Conservation (phyloP, 441 rosid genomes). For the Erysimum pusillum region DNA sequence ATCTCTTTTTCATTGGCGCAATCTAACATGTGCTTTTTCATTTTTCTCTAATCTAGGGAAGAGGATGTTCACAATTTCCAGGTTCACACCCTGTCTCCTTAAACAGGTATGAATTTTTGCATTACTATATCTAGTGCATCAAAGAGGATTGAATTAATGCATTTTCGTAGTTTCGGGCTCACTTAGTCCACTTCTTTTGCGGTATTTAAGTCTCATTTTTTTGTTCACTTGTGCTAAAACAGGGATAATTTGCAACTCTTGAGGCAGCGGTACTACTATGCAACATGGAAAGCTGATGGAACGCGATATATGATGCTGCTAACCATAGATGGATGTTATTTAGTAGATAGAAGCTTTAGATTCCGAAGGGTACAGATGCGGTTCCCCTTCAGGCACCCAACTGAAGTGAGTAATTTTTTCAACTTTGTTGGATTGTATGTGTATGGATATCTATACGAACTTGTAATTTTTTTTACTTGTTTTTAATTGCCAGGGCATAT, state of each 20-base stretch:
- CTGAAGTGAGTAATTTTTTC: conserved; percentile 66
- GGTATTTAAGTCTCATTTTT: conserved; percentile 26
- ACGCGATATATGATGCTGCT: conserved; percentile 98
- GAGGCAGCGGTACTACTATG: conserved; percentile 97
- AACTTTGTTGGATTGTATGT: conserved; percentile 39
- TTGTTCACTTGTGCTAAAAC: conserved; percentile 42
- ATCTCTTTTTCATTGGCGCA: conserved; percentile 1
- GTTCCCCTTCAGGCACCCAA: conserved; percentile 78
- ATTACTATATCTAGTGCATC: conserved; percentile 20
- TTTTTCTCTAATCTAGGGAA: conserved; percentile 63
- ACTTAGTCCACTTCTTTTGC: background rate
- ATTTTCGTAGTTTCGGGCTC: conserved; percentile 10
- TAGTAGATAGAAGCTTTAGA: conserved; percentile 90
- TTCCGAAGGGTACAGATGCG: conserved; percentile 98
- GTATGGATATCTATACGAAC: conserved; percentile 22
- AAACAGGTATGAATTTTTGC: conserved; percentile 68
- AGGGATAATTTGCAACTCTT: conserved; percentile 93
- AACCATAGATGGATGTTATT: conserved; percentile 88
- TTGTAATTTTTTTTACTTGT: conserved; percentile 4
- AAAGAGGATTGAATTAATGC: conserved; percentile 22
- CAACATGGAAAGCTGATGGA: conserved; percentile 99
- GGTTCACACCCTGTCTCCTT: conserved; percentile 99
- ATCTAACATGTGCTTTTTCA: conserved; percentile 25
- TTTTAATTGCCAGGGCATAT: conserved; percentile 64
- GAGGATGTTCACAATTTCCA: conserved; percentile 87